Evolutionary conservation across 2,329 filamentous ascomycete species (phyloP).

Genomic region (Aspergillus aculeatinus): DNA sequence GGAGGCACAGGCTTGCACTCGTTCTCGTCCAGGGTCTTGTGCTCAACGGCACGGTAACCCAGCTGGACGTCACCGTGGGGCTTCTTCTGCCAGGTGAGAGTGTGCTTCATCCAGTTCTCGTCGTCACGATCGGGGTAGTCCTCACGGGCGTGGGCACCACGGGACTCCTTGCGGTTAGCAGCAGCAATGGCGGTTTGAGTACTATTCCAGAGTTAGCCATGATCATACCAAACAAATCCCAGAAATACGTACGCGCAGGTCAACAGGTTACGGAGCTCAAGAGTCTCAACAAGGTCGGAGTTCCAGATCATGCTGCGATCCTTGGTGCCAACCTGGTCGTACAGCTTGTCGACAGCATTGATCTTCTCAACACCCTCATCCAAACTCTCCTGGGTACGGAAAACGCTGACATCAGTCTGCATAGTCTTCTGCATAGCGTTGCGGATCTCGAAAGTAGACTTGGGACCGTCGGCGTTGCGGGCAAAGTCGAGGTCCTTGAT

Average conservation of each 20-base stretch:
- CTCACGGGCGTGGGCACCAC: slow-evolving; percentile 95
- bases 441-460: slow-evolving; percentile 84
- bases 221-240: neutral
- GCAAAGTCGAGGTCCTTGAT: slow-evolving; percentile 84
- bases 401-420: slow-evolving; percentile 95
- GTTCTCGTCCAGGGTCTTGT: slow-evolving; percentile 82
- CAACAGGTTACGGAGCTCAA: slow-evolving; percentile 91
- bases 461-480: slow-evolving; percentile 78
- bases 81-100: slow-evolving; percentile 89
- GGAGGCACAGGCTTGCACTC: slow-evolving; percentile 96
- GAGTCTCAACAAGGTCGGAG: slow-evolving; percentile 91
- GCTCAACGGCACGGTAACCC: slow-evolving; percentile 78
- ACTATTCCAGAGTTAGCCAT: slow-evolving; percentile 42
- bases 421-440: slow-evolving; percentile 96
- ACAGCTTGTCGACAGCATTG: slow-evolving; percentile 76
- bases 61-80: slow-evolving; percentile 86
- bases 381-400: slow-evolving; percentile 89
- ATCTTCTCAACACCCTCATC: slow-evolving; percentile 92
- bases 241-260: slow-evolving; percentile 79
- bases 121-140: slow-evolving; percentile 96
- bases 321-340: slow-evolving; percentile 85
- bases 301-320: slow-evolving; percentile 99
- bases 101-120: slow-evolving; percentile 99
- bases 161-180: slow-evolving; percentile 92
- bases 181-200: slow-evolving; percentile 89